A percentile compares a stretch with the other conserved stretches of the same genome.
These are phyloP conservation scores for Ceratocystis cubensis DNA, from an alignment of 2,329 filamentous ascomycete species.

Conservation along the genomic window DNA sequence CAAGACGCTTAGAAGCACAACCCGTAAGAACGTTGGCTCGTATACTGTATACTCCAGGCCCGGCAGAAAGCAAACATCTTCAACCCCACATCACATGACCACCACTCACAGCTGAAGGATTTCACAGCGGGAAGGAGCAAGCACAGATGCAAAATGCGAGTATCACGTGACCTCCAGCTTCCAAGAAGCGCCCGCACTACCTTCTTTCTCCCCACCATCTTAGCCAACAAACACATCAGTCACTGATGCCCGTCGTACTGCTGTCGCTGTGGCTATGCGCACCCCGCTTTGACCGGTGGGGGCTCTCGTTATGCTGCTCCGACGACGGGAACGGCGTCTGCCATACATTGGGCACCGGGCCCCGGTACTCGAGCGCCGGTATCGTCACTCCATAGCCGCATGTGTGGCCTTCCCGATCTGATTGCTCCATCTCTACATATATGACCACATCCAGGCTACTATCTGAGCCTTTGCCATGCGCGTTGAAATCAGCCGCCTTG, in stretches of 20 bases:
- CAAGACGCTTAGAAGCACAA: no score
- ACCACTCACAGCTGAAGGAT: neutral
- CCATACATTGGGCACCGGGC: conserved; percentile 23
- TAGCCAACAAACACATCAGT: neutral
- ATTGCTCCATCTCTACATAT: conserved; percentile 76
- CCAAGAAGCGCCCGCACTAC: neutral
- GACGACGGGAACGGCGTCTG: conserved; percentile 19
- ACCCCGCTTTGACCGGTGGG: neutral
- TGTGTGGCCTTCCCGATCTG: conserved; percentile 67
- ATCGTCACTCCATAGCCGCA: conserved; percentile 74
- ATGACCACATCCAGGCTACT: conserved; percentile 67
- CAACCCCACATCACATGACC: neutral
- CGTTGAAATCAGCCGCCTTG: conserved; percentile 49
- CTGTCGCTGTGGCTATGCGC: neutral
- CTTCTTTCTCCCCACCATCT: neutral
- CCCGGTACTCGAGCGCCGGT: conserved; percentile 47
- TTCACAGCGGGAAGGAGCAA: neutral
- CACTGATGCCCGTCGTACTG: neutral
- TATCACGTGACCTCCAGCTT: neutral
- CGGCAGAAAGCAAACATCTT: neutral
- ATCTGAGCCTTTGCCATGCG: conserved; percentile 45
- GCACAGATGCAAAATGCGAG: neutral
- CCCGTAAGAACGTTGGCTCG: no score
- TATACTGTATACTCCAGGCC: neutral
- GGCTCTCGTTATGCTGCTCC: conserved; percentile 20